phyloP scores from a whole-genome alignment of 2,329 filamentous ascomycete genomes.

The Fusarium multiceps region DNA sequence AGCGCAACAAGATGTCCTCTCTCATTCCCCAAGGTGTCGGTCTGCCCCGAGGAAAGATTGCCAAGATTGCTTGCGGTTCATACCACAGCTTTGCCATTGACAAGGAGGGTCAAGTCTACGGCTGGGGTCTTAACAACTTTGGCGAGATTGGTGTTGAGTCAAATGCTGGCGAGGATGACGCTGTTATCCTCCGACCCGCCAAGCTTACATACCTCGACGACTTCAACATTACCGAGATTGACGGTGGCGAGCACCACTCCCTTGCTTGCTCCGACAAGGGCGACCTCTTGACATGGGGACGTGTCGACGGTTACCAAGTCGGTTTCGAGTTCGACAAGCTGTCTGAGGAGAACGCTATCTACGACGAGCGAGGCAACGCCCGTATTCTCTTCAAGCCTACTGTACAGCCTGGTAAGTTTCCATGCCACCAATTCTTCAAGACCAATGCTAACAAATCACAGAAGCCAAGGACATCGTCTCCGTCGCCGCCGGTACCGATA shows the following conservation, averaged over 20 bases:
- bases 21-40: constrained; percentile 70
- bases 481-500: constrained; percentile 76
- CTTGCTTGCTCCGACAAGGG: constrained; percentile 69
- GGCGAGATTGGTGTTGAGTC: constrained; percentile 77
- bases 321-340: constrained; percentile 67
- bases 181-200: constrained; percentile 77
- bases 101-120: constrained; percentile 75
- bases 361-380: constrained; percentile 70
- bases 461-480: constrained; percentile 63
- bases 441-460: constrained; percentile 30
- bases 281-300: constrained; percentile 70
- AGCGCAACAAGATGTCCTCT: constrained; percentile 71
- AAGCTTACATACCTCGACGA: constrained; percentile 73
- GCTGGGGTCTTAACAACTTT: constrained; percentile 90
- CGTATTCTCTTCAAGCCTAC: constrained; percentile 69
- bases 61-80: constrained; percentile 69
- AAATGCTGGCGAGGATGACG: constrained; percentile 64
- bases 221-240: constrained; percentile 73
- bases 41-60: constrained; percentile 68
- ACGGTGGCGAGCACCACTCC: constrained; percentile 81
- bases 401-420: constrained; percentile 56
- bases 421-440: background rate
- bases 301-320: constrained; percentile 63
- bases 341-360: constrained; percentile 65
- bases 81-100: constrained; percentile 88